A percentile compares a stretch with the other conserved stretches of the same genome.
Evolutionary conservation across 352 stramenopile genomes (phyloP).

Genomic region (Saprolegnia parasitica): DNA sequence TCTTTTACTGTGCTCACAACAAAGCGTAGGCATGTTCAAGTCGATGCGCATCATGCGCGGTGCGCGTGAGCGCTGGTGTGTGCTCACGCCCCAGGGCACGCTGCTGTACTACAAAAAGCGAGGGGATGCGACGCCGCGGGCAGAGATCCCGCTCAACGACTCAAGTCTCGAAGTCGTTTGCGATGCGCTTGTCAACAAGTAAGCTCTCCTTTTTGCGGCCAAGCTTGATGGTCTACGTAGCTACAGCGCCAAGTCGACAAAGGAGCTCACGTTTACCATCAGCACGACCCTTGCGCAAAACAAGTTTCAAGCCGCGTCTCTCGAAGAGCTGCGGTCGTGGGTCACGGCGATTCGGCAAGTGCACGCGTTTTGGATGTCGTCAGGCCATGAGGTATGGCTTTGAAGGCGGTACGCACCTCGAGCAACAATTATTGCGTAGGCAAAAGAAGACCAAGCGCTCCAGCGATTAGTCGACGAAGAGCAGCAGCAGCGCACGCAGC

Average conservation of each 20-base stretch:
- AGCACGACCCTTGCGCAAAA: constrained; percentile 75
- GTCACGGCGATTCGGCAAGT: constrained; percentile 70
- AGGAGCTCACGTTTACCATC: constrained; percentile 77
- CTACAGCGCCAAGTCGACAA: constrained; percentile 39
- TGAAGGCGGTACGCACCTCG: too few species aligned
- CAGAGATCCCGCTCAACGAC: constrained; percentile 75
- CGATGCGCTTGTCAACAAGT: constrained; percentile 40
- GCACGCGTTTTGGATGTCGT: constrained; percentile 54
- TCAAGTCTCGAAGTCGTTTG: constrained; percentile 77
- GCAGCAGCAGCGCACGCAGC: background rate
- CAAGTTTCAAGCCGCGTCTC: constrained; percentile 69
- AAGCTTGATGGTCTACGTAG: background rate
- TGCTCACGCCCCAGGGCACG: constrained; percentile 61
- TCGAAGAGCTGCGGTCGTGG: constrained; percentile 69
- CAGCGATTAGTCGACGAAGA: constrained; percentile 7
- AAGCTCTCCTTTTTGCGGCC: background rate
- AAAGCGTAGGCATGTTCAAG: constrained; percentile 53
- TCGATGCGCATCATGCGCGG: constrained; percentile 86
- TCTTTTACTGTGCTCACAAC: background rate
- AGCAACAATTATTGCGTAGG: too few species aligned
- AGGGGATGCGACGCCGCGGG: constrained; percentile 71
- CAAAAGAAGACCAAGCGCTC: background rate
- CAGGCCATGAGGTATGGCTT: constrained; percentile 10
- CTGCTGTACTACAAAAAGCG: constrained; percentile 86
- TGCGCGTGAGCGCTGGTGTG: constrained; percentile 77